A percentile compares a stretch with the other conserved stretches of the same genome.
Conservation (phyloP, 2,329 filamentous ascomycete genomes). For the Ramularia collo-cygni region DNA sequence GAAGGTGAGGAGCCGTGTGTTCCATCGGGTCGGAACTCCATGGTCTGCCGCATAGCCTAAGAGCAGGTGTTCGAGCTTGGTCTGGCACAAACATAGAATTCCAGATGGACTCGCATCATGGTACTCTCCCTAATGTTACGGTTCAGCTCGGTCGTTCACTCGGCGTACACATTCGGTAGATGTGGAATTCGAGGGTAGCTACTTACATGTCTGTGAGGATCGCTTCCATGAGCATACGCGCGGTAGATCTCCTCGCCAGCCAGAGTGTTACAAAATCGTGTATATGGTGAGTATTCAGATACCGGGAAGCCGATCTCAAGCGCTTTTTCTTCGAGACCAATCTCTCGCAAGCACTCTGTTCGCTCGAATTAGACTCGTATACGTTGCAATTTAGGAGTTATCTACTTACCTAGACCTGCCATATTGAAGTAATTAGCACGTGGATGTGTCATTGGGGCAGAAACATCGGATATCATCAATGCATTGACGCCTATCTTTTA, state of each 20-base stretch:
- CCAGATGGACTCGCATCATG: conserved; percentile 4
- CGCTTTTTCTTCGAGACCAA: conserved; percentile 2
- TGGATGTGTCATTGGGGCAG: not conserved
- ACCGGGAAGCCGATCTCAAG: not conserved
- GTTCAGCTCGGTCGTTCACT: no score
- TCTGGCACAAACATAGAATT: conserved; percentile 1
- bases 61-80: conserved; percentile 3
- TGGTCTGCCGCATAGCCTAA: conserved; percentile 1
- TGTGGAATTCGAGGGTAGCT: no score
- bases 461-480: conserved; percentile 3
- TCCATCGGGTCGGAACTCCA: not conserved
- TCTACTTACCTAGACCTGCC: conserved; percentile 2
- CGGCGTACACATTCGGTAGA: no score
- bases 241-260: conserved; percentile 6
- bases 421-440: conserved; percentile 5
- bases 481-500: conserved; percentile 1
- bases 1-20: not conserved
- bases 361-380: no score
- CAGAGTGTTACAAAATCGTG: conserved; percentile 3
- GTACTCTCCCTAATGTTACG: conserved; percentile 5
- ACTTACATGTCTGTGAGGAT: conserved; percentile 3
- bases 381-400: no score
- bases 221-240: conserved; percentile 3
- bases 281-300: conserved; percentile 2
- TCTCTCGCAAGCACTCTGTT: conserved; percentile 5